A percentile compares a stretch with the other conserved stretches of the same genome.
Conservation (phyloP, 805 yeast species). For the Barnettozyma sp. region DNA sequence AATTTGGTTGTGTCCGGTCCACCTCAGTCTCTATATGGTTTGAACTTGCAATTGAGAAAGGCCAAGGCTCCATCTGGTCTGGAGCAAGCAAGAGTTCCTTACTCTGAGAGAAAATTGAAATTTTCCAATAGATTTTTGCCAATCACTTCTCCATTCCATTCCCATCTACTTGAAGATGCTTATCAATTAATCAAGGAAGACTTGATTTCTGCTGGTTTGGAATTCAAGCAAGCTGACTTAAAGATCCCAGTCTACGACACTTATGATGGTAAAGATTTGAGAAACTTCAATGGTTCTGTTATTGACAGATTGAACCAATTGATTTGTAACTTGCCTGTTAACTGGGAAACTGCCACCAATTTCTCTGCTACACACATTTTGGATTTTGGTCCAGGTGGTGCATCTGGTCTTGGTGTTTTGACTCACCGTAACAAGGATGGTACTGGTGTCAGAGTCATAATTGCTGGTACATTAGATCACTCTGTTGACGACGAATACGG, state of each 20-base stretch:
- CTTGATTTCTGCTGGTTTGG: slow-evolving; percentile 49
- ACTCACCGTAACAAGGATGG: slow-evolving; percentile 98
- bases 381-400: slow-evolving; percentile 99
- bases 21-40: slow-evolving; percentile 95
- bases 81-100: slow-evolving; percentile 93
- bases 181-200: slow-evolving; percentile 61
- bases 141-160: slow-evolving; percentile 95
- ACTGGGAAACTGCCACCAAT: slow-evolving; percentile 89
- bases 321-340: slow-evolving; percentile 82
- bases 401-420: slow-evolving; percentile 90
- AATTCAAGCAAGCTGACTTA: slow-evolving; percentile 48
- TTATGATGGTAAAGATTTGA: slow-evolving; percentile 73
- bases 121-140: slow-evolving; percentile 93
- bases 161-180: slow-evolving; percentile 73
- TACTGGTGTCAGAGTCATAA: slow-evolving; percentile 89
- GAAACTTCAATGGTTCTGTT: slow-evolving; percentile 46
- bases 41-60: slow-evolving; percentile 85
- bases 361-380: slow-evolving; percentile 81
- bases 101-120: slow-evolving; percentile 87
- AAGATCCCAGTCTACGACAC: slow-evolving; percentile 90
- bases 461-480: slow-evolving; percentile 85
- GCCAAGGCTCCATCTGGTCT: slow-evolving; percentile 91
- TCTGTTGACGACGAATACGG: slow-evolving; percentile 81
- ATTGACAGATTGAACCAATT: slow-evolving; percentile 68
- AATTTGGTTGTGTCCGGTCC: slow-evolving; percentile 96